Evolutionary conservation across 306 rosid species (phyloP), one percentile per base, ranked within the genome.

Genomic region (Sindora glabra): DNA sequence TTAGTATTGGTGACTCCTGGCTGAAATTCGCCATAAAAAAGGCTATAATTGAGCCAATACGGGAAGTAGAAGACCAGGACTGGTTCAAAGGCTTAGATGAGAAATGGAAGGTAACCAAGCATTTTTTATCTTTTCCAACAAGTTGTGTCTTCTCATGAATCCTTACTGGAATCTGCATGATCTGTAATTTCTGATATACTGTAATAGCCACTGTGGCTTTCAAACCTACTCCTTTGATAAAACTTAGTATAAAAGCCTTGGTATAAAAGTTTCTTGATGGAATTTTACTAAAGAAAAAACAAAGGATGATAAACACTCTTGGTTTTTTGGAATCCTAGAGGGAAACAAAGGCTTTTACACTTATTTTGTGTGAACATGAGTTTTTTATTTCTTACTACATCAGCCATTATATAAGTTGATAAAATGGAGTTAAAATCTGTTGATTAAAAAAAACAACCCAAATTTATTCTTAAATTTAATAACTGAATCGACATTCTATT

Each of bases 1-100:
- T 87, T 23, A 74, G 87, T 63, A 69, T 90, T 40, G 96, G 97
- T 12, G 97, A 90, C 73, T 87, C 97, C 27, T 90, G 97, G 97
- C 91, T 90, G 62, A 73, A 76, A 66, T 58, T 56, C 74, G 84
- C 95, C 60, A 79, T 90, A 30, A 69, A 62, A 19, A 81, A 83
- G 67, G 85, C 79, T 59, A 34, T 85, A 66, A 77, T 91, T 72
- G 81, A 91, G 74, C 89, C 96, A 61, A 74, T 87, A 22, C 72
- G 73, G 21, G 89, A 77, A 48, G 87, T 76, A 30, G 96, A 88
- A 67, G 84, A 83, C 62, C 92, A 85, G 74, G 96, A 91, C 53
- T 91, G 98, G 98, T 88, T 77, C 78, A 83, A 77, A 75, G 69
- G 64, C 54, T 75, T 91, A 69, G 78, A 78, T 74, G 75, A 77